Base-by-base conservation (phyloP, 768 basidiomycete species). In the Neoboletus magnificus region DNA sequence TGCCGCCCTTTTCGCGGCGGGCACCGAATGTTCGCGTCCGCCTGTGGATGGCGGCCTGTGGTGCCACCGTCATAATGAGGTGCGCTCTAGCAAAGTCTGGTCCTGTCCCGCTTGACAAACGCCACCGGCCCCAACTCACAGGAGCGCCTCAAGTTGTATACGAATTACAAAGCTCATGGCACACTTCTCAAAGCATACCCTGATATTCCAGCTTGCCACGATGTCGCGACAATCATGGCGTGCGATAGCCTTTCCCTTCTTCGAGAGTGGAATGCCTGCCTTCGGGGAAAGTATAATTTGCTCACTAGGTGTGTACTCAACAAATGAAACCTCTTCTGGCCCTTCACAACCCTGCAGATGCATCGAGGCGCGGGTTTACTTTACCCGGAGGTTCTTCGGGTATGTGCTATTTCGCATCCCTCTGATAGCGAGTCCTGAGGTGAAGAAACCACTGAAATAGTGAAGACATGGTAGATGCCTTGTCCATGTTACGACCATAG, bases 321-420 rank as follows among this genome's bases (percentile, higher is more conserved):
- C 12, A 18, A 32, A 37, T 10, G 11, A 35, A 41, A 5, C 27
- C 3, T 51, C 12, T 41, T 6, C 27, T 6, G n/a, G 12, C 1
- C 36, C 3, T 48, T 62, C 32, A 63, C 52, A 47, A 37, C 39
- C 41, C 12, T 36, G 4, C 48, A 76, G 75, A 33, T 76, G 75
- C 42, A 75, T 76, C 44, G 63, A 70, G 44, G 73, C 74, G 6
- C 68, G 75, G 13, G 62, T 67, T 9, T 73, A 68, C 58, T 76
- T 76, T 53, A 70, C 73, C 5, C 72, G 73, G 54, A 69, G 71
- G 10, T 76, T 76, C 58, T 76, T 76, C 40, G 74, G 73, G 75
- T 76, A 54, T 36, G 72, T 65, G 13, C 27, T 22, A 29, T 16
- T 6, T 29, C 25, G 2, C 25, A 39, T 36, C 16, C 23, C 16